Conservation (phyloP, 208 protist genomes). For the Leishmania guyanensis region DNA sequence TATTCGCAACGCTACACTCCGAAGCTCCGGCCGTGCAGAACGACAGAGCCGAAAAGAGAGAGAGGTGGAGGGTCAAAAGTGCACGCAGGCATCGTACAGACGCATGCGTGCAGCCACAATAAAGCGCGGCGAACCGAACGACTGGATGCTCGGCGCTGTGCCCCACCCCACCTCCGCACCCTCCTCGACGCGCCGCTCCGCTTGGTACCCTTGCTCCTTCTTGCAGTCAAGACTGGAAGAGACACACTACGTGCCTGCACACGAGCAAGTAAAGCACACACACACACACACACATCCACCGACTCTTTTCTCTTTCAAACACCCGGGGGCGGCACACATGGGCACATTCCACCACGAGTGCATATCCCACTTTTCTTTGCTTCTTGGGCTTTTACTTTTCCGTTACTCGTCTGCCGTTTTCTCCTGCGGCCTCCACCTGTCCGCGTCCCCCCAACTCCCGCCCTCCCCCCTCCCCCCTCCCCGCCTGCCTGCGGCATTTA, state of each 20-base stretch:
- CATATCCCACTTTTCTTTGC: not conserved
- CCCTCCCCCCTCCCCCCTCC: too few relatives aligned
- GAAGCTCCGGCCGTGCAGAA: not conserved
- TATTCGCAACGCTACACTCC: not conserved
- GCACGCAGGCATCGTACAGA: not conserved
- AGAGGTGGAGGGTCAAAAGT: not conserved
- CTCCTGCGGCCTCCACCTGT: not conserved
- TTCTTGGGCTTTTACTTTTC: not conserved
- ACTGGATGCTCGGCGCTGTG: not conserved
- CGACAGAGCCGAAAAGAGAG: not conserved
- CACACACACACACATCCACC: not conserved
- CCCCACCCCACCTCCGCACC: not conserved
- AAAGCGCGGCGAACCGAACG: not conserved
- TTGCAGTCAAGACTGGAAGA: not conserved
- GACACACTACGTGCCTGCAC: not conserved
- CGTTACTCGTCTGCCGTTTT: not conserved
- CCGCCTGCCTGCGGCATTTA: too few relatives aligned
- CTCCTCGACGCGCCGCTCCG: not conserved
- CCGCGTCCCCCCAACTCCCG: too few relatives aligned
- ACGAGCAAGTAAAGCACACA: not conserved
- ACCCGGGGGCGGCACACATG: not conserved
- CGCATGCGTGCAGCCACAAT: too few relatives aligned
- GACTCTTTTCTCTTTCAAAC: not conserved
- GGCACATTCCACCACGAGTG: not conserved
- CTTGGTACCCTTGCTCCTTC: not conserved